Base-by-base conservation (phyloP, 768 basidiomycete genomes). In the Mycena epipterygia region DNA sequence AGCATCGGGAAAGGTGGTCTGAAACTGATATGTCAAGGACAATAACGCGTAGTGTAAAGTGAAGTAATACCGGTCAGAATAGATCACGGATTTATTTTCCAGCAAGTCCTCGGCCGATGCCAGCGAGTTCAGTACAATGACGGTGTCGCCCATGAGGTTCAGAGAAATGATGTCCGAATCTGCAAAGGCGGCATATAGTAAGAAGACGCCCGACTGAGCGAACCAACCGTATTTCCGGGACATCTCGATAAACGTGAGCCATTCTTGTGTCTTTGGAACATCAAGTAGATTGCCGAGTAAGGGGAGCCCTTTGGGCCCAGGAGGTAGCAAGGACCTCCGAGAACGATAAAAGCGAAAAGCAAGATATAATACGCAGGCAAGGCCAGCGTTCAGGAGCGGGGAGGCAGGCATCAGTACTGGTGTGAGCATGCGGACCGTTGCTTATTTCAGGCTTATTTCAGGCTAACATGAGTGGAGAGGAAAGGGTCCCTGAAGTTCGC, bases 1-100 rank as follows among this genome's bases (percentile, higher is more conserved):
- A 68, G 60, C 67, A 68, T 68, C n/a, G 60, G 39, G 67, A 68
- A 68, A 8, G 17, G 9, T 2, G 67, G 67, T 3, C 67, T 68
- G 41, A 11, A 6, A 64, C 42, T n/a, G n/a, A n/a, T 6, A 23
- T 23, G 13, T 13, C 8, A 17, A 35, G n/a, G n/a, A n/a, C n/a
- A n/a, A n/a, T n/a, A n/a, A n/a, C n/a, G n/a, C n/a, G n/a, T n/a
- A n/a, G 30, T 5, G n/a, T 3, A 30, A 5, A 8, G 17, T 7
- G n/a, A n/a, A n/a, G n/a, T 19, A n/a, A 44, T 52, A 63, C 67
- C 67, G 67, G 25, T 68, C 67, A 12, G 67, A 68, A 27, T 62
- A 68, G n/a, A 62, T 68, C 2, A 53, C 52, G 19, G 67, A 68
- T 48, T 30, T 55, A 16, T 39, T 23, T 14, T 68, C 67, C 32